These are phyloP conservation scores for Fusarium protoensiforme DNA, from an alignment of 2,329 filamentous ascomycete genomes.

Conservation along the genomic window DNA sequence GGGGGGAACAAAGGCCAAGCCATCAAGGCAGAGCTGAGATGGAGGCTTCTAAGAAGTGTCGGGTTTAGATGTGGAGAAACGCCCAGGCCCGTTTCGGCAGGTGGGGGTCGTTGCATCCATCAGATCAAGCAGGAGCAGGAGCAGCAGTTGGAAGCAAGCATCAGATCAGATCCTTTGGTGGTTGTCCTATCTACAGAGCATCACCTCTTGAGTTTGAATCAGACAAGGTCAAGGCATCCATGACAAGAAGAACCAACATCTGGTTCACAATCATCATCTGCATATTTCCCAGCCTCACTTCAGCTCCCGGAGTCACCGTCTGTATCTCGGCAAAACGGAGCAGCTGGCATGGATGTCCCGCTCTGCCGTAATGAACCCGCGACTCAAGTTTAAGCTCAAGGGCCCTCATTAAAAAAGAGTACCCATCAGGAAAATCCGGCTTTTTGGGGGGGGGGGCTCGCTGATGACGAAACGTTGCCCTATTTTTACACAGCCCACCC, in stretches of 20 bases:
- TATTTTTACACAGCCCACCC: background rate
- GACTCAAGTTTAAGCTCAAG: background rate
- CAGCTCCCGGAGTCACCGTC: background rate
- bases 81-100: background rate
- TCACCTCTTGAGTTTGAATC: background rate
- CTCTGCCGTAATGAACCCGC: background rate
- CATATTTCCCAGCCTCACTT: background rate
- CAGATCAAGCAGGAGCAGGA: background rate
- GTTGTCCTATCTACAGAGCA: background rate
- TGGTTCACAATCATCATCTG: background rate
- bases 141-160: background rate
- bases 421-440: background rate
- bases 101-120: background rate
- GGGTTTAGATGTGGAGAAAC: background rate
- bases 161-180: background rate
- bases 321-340: background rate
- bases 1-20: background rate
- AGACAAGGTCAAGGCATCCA: background rate
- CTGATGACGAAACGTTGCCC: background rate
- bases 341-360: background rate
- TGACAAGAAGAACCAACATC: background rate
- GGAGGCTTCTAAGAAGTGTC: background rate
- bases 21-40: background rate
- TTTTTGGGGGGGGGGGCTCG: background rate
- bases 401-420: background rate